Evolutionary conservation across 2,329 filamentous ascomycete genomes (phyloP), one percentile per base, ranked within the genome.

Genomic region (Talaromyces funiculosus): DNA sequence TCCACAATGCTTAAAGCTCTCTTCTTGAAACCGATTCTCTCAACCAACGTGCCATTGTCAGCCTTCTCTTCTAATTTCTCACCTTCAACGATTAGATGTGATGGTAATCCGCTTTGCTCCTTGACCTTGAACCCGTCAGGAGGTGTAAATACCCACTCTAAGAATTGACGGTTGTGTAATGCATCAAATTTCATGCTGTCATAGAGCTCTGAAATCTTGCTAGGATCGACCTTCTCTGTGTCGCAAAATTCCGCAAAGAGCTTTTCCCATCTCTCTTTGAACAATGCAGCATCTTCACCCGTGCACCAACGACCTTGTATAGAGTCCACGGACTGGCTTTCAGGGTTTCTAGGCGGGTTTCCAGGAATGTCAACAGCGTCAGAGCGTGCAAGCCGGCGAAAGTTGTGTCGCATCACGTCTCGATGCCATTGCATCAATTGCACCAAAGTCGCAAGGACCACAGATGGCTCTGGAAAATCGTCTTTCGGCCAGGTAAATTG

Each of bases 131-230:
- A 90, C 61, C 81, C 82, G 68, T 86, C 87, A 35, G 90, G 87
- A 1, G 94, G 94, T 16, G 92, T 96, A 68, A 99, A 99, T 0
- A 97, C 89, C 90, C 94, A 97, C 74, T 99, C 94, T 3, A 99
- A 80, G 69, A 99, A 99, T 64, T 92, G 90, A 2, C 94, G 87
- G 71, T 99, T 99, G 76, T 99, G 95, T 14, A 99, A 81, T 1
- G 94, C 94, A 73, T 99, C 94, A 65, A 97, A 99, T 75, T 99
- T 99, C 94, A 99, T 97, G 20, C 93, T 97, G 74, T 99, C 94
- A 73, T 99, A 99, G 2, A 99, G 83, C 77, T 99, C 94, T 4
- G 92, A 97, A 64, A 99, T 93, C 79, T 99, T 99, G 81, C 92
- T 96, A 18, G 95, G 95, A 74, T 99, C 94, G 18, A 97, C 92